Conservation (phyloP, 2,329 filamentous ascomycete genomes). For the Graphilbum fragrans region DNA sequence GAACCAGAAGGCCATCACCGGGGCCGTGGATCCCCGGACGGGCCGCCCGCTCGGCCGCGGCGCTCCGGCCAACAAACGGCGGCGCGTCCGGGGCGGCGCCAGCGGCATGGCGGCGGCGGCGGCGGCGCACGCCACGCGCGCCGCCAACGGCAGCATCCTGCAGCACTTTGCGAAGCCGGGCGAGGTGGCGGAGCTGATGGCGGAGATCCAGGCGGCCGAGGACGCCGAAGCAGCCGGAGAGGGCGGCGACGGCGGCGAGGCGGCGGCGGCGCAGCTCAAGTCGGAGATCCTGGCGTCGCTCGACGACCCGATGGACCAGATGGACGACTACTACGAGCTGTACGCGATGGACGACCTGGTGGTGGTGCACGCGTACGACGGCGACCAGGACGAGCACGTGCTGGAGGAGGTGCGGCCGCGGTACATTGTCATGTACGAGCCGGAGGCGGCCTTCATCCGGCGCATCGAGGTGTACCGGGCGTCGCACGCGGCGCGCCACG, state of each 20-base stretch:
- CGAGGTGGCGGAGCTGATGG: constrained; percentile 72
- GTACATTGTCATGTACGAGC: constrained; percentile 98
- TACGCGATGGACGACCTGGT: constrained; percentile 86
- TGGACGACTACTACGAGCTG: constrained; percentile 85
- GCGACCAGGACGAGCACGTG: constrained; percentile 92
- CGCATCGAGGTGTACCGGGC: constrained; percentile 92
- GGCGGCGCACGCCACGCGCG: neutral
- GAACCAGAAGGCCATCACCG: constrained; percentile 64
- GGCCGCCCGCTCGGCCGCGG: constrained; percentile 40
- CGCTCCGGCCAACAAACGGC: constrained; percentile 72
- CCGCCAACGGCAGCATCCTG: constrained; percentile 61
- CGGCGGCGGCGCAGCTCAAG: constrained; percentile 41
- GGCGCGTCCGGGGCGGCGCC: constrained; percentile 65
- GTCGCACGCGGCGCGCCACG: constrained; percentile 78
- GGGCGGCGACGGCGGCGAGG: constrained; percentile 44
- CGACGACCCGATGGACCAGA: constrained; percentile 72
- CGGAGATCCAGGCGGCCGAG: constrained; percentile 67
- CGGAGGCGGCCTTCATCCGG: constrained; percentile 86
- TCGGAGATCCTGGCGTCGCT: constrained; percentile 47
- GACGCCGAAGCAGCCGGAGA: constrained; percentile 42
- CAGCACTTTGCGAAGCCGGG: constrained; percentile 72
- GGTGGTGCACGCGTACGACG: constrained; percentile 85
- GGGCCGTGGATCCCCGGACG: constrained; percentile 45
- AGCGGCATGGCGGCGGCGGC: constrained; percentile 13
- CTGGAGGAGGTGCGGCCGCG: constrained; percentile 86